Base-by-base conservation (phyloP, 495 filamentous ascomycete genomes). In the Elaphomyces granulatus region DNA sequence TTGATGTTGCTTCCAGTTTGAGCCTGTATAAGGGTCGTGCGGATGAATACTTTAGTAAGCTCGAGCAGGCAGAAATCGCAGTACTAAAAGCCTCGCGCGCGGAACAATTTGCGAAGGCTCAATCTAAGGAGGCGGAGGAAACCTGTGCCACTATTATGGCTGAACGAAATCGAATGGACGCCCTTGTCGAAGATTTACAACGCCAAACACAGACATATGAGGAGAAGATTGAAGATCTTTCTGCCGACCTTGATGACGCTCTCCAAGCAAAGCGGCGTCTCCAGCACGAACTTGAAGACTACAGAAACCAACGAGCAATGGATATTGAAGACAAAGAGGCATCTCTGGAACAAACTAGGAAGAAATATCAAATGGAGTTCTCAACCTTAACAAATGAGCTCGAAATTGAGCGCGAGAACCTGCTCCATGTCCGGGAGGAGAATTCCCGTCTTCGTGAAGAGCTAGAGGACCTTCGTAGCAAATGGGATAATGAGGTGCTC, bases 401-500 rank as follows among this genome's bases (percentile, higher is more conserved):
- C 4, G 87, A 96, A 53, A 75, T 94, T 48, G 85, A 94, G 44
- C 77, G 90, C 17, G 92, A 96, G 52, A 88, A 87, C 42, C 64
- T 82, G 3, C 71, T 83, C 36, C 70, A 74, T 40, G 75, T 72
- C 15, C 72, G 80, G 20, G 65, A 67, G 8, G 79, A 85, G 52
- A 81, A 76, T 44, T 63, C 78, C 8, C 74, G 83, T 19, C 70
- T 98, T 34, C 77, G 92, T 3, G 90, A 96, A 51, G 90, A 98
- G 54, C 72, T 96, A 12, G 90, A 98, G 46, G 85, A 93, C 46
- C 77, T 96, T 15, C 80, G 90, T 36, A 85, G 79, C 44, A 96
- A 95, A 56, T 98, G 92, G 92, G 92, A 98, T 53, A 83, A 98
- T 50, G 90, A 98, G 59, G 87, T 96, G 15, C 77, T 98, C 50